Percentiles rank a stretch among this genome's conserved stretches.
phyloP scores from a whole-genome alignment of 257 asterid species.

The Nicotiana obtusifolia region DNA sequence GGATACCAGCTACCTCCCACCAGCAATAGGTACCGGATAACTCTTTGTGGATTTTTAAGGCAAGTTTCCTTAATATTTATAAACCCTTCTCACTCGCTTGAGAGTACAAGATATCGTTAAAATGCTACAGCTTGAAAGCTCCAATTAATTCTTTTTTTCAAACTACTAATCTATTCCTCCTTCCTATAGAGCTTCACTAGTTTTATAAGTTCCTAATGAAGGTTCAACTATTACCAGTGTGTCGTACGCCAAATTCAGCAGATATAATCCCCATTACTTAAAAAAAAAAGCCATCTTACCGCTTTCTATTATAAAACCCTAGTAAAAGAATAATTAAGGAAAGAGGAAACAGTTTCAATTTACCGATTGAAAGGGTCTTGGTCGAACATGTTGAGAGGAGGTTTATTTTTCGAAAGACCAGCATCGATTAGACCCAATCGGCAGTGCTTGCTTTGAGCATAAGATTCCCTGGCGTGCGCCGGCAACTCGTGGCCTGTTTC shows the following conservation, averaged over 20 bases:
- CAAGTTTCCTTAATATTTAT: neutral
- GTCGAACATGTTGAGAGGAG: constrained; percentile 84
- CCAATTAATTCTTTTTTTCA: no score
- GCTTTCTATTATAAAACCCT: neutral
- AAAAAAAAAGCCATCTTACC: neutral
- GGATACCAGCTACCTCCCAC: neutral
- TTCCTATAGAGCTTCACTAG: neutral
- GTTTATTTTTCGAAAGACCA: constrained; percentile 53
- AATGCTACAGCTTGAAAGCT: neutral
- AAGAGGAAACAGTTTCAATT: neutral
- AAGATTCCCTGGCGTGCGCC: constrained; percentile 58
- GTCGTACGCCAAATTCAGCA: neutral
- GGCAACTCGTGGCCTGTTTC: constrained; percentile 97
- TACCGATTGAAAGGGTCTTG: constrained; percentile 77
- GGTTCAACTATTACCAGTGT: neutral
- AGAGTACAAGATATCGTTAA: neutral
- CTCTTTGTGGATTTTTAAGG: no score
- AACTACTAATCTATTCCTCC: neutral
- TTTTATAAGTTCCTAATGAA: neutral
- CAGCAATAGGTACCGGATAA: no score
- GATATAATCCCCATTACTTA: neutral
- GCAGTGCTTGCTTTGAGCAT: constrained; percentile 78
- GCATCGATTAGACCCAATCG: constrained; percentile 81
- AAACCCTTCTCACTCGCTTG: neutral
- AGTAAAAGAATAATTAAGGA: neutral